Conservation (phyloP, 2,329 filamentous ascomycete species). For the Microthyrium microscopicum region DNA sequence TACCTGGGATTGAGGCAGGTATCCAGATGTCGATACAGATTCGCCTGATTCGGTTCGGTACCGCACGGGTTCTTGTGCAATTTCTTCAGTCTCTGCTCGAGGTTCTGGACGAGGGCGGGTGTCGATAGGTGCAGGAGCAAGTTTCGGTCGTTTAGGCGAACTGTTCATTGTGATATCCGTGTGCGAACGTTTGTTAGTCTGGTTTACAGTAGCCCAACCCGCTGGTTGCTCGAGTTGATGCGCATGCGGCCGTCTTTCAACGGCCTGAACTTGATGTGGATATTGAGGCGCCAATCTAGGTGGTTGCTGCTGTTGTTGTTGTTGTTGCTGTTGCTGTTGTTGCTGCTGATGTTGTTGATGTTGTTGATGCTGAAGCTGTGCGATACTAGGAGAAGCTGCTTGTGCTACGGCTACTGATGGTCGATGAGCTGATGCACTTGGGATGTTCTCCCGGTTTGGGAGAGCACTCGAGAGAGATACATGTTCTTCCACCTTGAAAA, state of each 20-base stretch:
- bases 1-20: too few species aligned
- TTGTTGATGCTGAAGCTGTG: neutral
- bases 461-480: too few species aligned
- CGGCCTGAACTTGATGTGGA: too few species aligned
- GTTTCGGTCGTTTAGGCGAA: slow-evolving; percentile 9
- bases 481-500: slow-evolving; percentile 22
- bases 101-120: too few species aligned
- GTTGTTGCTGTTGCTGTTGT: neutral
- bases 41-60: slow-evolving; percentile 5
- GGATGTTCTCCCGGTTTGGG: too few species aligned
- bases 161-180: slow-evolving; percentile 5
- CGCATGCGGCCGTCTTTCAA: too few species aligned
- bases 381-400: neutral
- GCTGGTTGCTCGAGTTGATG: too few species aligned
- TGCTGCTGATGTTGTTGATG: neutral
- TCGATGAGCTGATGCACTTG: too few species aligned
- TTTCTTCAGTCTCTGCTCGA: slow-evolving; percentile 4
- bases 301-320: neutral
- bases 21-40: slow-evolving; percentile 4
- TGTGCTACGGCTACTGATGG: too few species aligned
- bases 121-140: too few species aligned
- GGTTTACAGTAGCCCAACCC: slow-evolving; percentile 5
- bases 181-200: slow-evolving; percentile 2
- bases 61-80: neutral
- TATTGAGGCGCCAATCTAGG: too few species aligned